Base-by-base conservation (phyloP, 208 protist genomes). In the Leishmania tarentolae region DNA sequence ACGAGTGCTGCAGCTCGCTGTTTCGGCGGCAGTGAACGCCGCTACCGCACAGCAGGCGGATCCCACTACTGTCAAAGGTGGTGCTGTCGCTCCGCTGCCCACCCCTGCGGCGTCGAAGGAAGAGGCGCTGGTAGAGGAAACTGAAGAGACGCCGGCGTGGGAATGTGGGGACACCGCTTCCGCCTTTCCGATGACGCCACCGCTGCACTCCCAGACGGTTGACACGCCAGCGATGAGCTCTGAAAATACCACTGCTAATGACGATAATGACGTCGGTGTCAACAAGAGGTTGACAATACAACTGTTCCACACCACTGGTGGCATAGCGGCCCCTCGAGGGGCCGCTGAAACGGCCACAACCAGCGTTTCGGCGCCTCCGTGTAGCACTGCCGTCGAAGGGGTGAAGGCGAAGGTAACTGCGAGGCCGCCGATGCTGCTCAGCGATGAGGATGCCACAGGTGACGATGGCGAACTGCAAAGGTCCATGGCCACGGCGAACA, bases 381-480 rank as follows among this genome's bases (percentile, higher is more conserved):
- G 69, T 53, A 50, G 21, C 69, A 50, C 40, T 52, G 42, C 69
- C 13, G 44, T 35, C 69, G 50, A 28, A 4, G 13, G 31, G 11
- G 42, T 73, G 37, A 24, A 31, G 42, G 44, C 44, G 46, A 17
- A 13, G 52, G 69, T 73, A 21, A 5, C n/a, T 7, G 31, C 42
- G 69, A 46, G 69, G 69, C 8, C 69, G 40, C 69, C 28, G 17
- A 73, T 73, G 69, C 69, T 52, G 35, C 69, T 73, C 69, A 52
- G 69, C 69, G 69, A 73, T 28, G 61, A 68, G 61, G 69, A 50
- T 28, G 44, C 19, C 42, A 73, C 44, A 13, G 6, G 21, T 73
- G 69, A 53, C 9, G 69, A 50, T 53, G 44, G 1, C 13, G 44
- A 31, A 37, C 44, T 28, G 24, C 69, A 8, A n/a, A 28, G 40